phyloP scores from a whole-genome alignment of 352 stramenopile species.

The Phytophthora podocarpi region DNA sequence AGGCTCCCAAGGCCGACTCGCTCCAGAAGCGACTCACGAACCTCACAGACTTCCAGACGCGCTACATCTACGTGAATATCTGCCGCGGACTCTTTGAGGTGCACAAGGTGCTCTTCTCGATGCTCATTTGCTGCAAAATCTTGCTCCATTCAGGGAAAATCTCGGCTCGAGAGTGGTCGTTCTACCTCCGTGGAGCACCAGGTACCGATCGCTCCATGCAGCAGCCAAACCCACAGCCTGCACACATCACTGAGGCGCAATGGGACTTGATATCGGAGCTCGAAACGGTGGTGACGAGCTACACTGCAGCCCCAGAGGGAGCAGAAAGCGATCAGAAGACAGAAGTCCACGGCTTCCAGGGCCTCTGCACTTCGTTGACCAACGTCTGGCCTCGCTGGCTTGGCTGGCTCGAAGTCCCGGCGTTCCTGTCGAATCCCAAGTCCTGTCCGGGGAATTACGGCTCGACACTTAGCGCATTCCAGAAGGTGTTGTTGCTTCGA shows the following conservation, averaged over 20 bases:
- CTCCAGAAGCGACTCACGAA: constrained; percentile 72
- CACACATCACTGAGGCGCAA: constrained; percentile 72
- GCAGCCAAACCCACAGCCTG: constrained; percentile 63
- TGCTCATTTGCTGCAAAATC: constrained; percentile 96
- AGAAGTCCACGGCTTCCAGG: constrained; percentile 53
- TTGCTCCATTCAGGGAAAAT: constrained; percentile 83
- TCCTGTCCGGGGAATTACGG: constrained; percentile 57
- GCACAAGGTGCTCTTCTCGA: constrained; percentile 94
- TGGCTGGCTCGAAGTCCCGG: constrained; percentile 54
- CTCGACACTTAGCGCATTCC: constrained; percentile 59
- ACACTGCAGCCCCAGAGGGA: constrained; percentile 5
- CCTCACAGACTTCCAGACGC: constrained; percentile 91
- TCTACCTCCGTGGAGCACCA: constrained; percentile 84
- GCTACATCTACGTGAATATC: constrained; percentile 95
- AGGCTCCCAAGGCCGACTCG: constrained; percentile 57
- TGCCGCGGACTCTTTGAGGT: constrained; percentile 94
- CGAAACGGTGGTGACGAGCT: constrained; percentile 55
- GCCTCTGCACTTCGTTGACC: constrained; percentile 65
- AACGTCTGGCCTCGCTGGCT: constrained; percentile 66
- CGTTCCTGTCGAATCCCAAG: constrained; percentile 40
- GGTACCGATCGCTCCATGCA: constrained; percentile 25
- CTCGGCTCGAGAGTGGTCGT: constrained; percentile 80
- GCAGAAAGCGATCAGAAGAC: constrained; percentile 1
- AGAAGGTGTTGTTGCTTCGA: constrained; percentile 79
- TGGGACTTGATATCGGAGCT: constrained; percentile 88